phyloP scores from a whole-genome alignment of 345 rosid genomes.

The Arabidopsis arenosa region DNA sequence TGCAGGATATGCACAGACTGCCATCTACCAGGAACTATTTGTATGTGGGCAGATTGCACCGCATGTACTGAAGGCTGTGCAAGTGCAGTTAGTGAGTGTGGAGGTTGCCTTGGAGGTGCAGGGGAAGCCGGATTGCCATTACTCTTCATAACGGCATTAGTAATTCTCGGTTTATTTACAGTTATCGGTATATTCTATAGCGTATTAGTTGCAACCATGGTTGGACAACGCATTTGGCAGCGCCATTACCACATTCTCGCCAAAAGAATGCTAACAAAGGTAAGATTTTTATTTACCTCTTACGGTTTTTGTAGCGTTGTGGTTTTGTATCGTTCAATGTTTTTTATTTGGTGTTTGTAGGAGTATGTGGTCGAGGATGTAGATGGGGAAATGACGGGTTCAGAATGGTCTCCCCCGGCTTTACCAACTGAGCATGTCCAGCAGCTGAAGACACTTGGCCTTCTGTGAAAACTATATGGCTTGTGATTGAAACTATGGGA shows the following conservation, averaged over 20 bases:
- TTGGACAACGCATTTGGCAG: constrained; percentile 99
- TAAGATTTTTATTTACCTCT: constrained; percentile 45
- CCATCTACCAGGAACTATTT: constrained; percentile 96
- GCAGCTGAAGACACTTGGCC: constrained; percentile 92
- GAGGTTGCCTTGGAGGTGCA: constrained; percentile 98
- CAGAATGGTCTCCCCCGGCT: constrained; percentile 90
- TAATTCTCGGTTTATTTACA: constrained; percentile 89
- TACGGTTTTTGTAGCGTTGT: background rate
- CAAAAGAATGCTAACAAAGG: constrained; percentile 97
- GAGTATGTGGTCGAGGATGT: constrained; percentile 99
- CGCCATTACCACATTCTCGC: constrained; percentile 99
- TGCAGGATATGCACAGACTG: constrained; percentile 98
- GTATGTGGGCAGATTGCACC: constrained; percentile 99
- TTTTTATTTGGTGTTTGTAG: constrained; percentile 43
- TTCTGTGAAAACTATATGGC: constrained; percentile 52
- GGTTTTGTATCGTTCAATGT: background rate
- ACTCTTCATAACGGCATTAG: constrained; percentile 77
- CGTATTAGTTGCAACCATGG: constrained; percentile 98
- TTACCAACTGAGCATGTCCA: constrained; percentile 89
- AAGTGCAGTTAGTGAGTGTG: constrained; percentile 89
- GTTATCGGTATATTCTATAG: constrained; percentile 96
- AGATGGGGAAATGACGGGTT: constrained; percentile 82
- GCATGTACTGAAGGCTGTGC: constrained; percentile 97
- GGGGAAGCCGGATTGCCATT: constrained; percentile 98
- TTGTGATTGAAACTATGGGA: constrained; percentile 25